phyloP scores from a whole-genome alignment of 306 rosid genomes.

The Dicorynia guianensis region DNA sequence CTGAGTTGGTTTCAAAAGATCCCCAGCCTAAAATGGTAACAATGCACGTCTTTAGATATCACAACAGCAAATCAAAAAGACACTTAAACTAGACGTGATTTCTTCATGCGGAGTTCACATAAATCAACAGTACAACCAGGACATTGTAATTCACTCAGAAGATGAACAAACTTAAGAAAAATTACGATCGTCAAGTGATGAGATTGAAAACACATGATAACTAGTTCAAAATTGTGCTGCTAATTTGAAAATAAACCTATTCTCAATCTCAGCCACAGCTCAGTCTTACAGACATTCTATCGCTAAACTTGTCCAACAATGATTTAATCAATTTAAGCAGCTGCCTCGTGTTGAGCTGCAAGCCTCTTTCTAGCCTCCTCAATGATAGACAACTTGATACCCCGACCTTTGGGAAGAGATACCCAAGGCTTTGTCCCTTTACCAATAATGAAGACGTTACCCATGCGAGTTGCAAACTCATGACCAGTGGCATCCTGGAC shows the following conservation, averaged over 20 bases:
- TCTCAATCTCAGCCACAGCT: background rate
- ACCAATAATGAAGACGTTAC: slow-evolving; percentile 66
- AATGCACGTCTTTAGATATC: too few species aligned
- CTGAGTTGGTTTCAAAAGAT: too few species aligned
- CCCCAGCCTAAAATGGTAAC: too few species aligned
- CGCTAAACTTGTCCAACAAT: slow-evolving; percentile 1
- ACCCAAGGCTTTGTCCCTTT: slow-evolving; percentile 71
- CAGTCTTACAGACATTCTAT: slow-evolving; percentile 6
- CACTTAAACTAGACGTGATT: too few species aligned
- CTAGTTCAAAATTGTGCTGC: slow-evolving; percentile 20
- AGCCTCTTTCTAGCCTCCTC: slow-evolving; percentile 77
- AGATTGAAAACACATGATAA: background rate
- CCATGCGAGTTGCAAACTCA: slow-evolving; percentile 68
- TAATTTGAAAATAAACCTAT: background rate
- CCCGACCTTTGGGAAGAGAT: slow-evolving; percentile 72
- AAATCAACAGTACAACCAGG: too few species aligned
- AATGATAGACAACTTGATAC: slow-evolving; percentile 76
- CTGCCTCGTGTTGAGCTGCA: slow-evolving; percentile 51
- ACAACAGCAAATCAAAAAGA: too few species aligned
- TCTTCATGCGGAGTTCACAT: too few species aligned
- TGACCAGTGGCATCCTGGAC: slow-evolving; percentile 77
- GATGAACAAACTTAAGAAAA: background rate
- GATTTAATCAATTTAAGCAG: slow-evolving; percentile 35
- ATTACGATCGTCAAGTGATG: background rate
- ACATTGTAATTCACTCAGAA: background rate